Base-by-base conservation (phyloP, 1,139 yeast species). In the Pichia sp. region DNA sequence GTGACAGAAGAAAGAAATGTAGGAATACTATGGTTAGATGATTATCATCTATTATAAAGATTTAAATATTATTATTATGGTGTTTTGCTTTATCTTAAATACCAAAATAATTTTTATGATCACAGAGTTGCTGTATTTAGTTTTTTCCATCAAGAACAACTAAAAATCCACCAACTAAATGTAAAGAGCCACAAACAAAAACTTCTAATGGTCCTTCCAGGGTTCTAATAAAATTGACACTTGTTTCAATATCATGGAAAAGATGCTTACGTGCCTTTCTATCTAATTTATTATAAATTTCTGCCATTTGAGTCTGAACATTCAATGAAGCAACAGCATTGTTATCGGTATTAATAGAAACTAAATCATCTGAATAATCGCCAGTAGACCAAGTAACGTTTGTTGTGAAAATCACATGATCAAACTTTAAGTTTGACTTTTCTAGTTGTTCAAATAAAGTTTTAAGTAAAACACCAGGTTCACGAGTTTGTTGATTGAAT, bases 401-500 rank as follows among this genome's bases (percentile, higher is more conserved):
- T 2, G 98, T 87, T 26, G 95, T 81, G 67, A 94, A 94, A 4
- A 89, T 71, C 2, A 80, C 96, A 48, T 82, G 78, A 59, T 82
- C 87, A 55, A 92, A 87, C 29, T 63, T 62, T 10, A 74, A 48
- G 31, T 59, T 55, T 3, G 51, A 41, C 6, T 32, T 36, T 30
- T 52, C 53, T 6, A 79, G 64, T 9, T 68, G 70, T 3, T 71
- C 60, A 56, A 74, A 69, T 27, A 92, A 68, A 37, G 72, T 71
- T 12, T 67, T 64, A 31, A 90, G 70, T 31, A 94, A 69, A 4
- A 75, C 76, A 35, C 71, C 73, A 11, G 94, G 94, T 58, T 90
- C 96, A 57, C 98, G 75, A 26, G 89, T 86, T 63, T 94, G 98
- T 63, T 94, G 98, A 62, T 94, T 94, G 68, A 94, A 94, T 7